Evolutionary conservation across 306 rosid species (phyloP), one percentile per base, ranked within the genome.

Genomic region (Prunus fruticosa): DNA sequence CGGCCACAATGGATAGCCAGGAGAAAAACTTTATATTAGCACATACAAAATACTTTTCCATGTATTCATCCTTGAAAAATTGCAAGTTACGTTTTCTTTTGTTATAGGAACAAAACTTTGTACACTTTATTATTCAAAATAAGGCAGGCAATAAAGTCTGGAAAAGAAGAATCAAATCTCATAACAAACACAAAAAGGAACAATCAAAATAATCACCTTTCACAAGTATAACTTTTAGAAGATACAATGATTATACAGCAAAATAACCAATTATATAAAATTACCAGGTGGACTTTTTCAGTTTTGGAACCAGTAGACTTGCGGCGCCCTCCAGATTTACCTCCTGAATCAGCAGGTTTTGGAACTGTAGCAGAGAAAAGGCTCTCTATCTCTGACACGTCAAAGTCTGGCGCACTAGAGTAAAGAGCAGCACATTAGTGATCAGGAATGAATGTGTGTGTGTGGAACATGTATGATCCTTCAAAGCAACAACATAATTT

Each of bases 281-380:
- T 86, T 92, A 96, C 99, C 98, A 96, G 82, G 82, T 82, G 83
- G 50, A 96, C 87, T 93, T 87, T 96, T 52, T 93, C 99, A 67
- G 93, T 25, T 87, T 96, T 96, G 81, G 95, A 79, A 82, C 97
- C 99, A 74, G 51, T 78, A 28, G 99, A 89, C 86, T 89, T 96
- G 71, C 88, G 89, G 43, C 93, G 84, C 45, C 84, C 94, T 72
- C 91, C 97, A 75, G 97, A 61, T 84, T 92, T 95, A 34, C 82
- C 87, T 67, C 85, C 87, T 49, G 91, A 76, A 78, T 85, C 91
- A 50, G 91, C 85, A 85, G 98, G 87, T 83, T 96, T 96, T 71
- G 98, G 90, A 81, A 89, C 98, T 83, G 79, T 78, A 73, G 93
- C 89, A 79, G 99, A 88, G 88, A 96, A 96, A 84, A 96, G 93